phyloP scores from a whole-genome alignment of 1,139 yeast genomes.

The Candida tetrigidarum region DNA sequence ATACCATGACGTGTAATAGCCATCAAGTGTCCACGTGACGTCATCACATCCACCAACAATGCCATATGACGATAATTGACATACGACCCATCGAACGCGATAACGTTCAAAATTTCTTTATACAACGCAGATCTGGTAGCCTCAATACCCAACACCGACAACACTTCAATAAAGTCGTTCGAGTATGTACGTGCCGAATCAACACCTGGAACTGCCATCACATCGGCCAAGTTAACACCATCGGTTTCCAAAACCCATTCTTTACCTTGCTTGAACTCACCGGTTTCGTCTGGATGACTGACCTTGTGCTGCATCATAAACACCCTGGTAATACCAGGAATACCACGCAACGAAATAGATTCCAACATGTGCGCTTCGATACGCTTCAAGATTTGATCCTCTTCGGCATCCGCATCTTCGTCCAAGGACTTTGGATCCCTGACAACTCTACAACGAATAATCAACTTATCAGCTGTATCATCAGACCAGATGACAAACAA shows the following conservation, averaged over 20 bases:
- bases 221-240: constrained; percentile 96
- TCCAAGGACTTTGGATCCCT: constrained; percentile 95
- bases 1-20: constrained; percentile 99
- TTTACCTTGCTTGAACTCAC: constrained; percentile 86
- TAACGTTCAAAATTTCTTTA: constrained; percentile 93
- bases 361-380: constrained; percentile 97
- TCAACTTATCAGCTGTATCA: constrained; percentile 96
- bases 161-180: constrained; percentile 93
- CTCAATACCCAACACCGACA: constrained; percentile 96
- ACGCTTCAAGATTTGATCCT: constrained; percentile 94
- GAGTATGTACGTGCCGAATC: constrained; percentile 90
- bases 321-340: constrained; percentile 90
- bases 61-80: constrained; percentile 99
- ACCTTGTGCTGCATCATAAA: constrained; percentile 94
- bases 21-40: constrained; percentile 97
- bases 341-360: constrained; percentile 93
- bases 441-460: constrained; percentile 97
- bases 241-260: constrained; percentile 99
- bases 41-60: constrained; percentile 96
- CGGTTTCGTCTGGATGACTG: constrained; percentile 76
- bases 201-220: constrained; percentile 94
- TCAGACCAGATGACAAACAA: constrained; percentile 98
- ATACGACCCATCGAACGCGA: constrained; percentile 99
- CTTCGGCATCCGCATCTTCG: constrained; percentile 92
- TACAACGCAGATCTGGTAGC: constrained; percentile 96